These are phyloP conservation scores for Bipolaris bicolor DNA, from an alignment of 2,329 filamentous ascomycete species.

Conservation along the genomic window DNA sequence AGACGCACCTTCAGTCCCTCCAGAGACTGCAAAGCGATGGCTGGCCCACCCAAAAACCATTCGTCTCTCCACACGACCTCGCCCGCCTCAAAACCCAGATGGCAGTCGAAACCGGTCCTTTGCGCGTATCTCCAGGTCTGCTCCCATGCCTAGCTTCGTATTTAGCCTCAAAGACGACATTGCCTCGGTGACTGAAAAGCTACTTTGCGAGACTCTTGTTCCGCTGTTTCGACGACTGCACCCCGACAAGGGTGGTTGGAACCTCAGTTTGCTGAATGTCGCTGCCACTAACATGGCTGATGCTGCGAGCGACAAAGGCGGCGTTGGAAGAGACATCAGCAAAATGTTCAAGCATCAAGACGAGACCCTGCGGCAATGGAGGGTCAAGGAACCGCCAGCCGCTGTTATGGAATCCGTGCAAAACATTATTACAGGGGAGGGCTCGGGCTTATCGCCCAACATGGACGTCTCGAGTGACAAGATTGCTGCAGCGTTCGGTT, in stretches of 20 bases:
- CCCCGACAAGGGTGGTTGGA: conserved; percentile 72
- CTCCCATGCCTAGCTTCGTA: conserved; percentile 73
- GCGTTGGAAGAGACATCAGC: conserved; percentile 73
- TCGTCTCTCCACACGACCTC: conserved; percentile 77
- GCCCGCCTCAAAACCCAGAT: conserved; percentile 59
- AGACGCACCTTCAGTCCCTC: not conserved
- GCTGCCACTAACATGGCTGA: conserved; percentile 82
- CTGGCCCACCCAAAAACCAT: conserved; percentile 80
- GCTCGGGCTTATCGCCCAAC: not conserved
- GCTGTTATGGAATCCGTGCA: not conserved
- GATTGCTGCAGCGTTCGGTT: conserved; percentile 25
- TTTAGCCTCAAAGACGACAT: conserved; percentile 67
- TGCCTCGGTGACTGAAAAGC: conserved; percentile 67
- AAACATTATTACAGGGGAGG: not conserved
- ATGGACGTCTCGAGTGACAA: not conserved
- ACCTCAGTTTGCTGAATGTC: conserved; percentile 82
- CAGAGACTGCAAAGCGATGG: conserved; percentile 61
- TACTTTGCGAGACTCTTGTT: conserved; percentile 72
- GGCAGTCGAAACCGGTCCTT: conserved; percentile 64
- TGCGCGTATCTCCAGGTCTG: conserved; percentile 77
- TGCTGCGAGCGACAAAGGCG: conserved; percentile 53
- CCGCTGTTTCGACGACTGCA: conserved; percentile 78
- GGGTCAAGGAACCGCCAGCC: conserved; percentile 43
- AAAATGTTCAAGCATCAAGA: conserved; percentile 83
- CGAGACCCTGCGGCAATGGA: conserved; percentile 70